phyloP scores from a whole-genome alignment of 768 basidiomycete species.

The Nidula microcarpa region DNA sequence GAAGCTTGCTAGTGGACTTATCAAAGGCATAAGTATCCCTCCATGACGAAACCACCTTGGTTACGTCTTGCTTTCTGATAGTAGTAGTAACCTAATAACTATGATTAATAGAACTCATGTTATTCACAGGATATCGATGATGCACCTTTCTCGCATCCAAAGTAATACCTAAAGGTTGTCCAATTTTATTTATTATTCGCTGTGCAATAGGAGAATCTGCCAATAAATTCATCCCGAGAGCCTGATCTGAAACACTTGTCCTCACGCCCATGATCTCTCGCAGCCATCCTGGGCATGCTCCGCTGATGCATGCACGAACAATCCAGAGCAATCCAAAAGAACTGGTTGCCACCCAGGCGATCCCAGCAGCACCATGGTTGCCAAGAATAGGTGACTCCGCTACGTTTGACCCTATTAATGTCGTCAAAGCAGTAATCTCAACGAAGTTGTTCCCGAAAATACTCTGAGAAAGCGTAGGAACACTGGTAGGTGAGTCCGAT shows the following conservation, averaged over 20 bases:
- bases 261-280: slow-evolving; percentile 21
- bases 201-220: slow-evolving; percentile 4
- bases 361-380: slow-evolving; percentile 18
- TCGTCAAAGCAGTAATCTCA: slow-evolving; percentile 2
- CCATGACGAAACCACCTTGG: background rate
- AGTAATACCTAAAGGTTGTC: slow-evolving; percentile 6
- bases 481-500: background rate
- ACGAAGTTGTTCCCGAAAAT: background rate
- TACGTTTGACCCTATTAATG: slow-evolving; percentile 17
- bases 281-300: slow-evolving; percentile 19
- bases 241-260: slow-evolving; percentile 12
- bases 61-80: background rate
- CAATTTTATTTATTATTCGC: slow-evolving; percentile 5
- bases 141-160: slow-evolving; percentile 1
- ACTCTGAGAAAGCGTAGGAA: background rate
- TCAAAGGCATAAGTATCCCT: slow-evolving; percentile 21
- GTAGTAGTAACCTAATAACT: background rate
- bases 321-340: slow-evolving; percentile 20
- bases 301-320: slow-evolving; percentile 18
- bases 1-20: slow-evolving; percentile 10
- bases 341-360: slow-evolving; percentile 24
- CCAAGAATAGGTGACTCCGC: slow-evolving; percentile 21
- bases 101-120: background rate
- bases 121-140: background rate
- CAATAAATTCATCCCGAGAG: slow-evolving; percentile 18